Evolutionary conservation across 1,284 basidiomycete species (phyloP).

Genomic region (Pseudozyma sp.): DNA sequence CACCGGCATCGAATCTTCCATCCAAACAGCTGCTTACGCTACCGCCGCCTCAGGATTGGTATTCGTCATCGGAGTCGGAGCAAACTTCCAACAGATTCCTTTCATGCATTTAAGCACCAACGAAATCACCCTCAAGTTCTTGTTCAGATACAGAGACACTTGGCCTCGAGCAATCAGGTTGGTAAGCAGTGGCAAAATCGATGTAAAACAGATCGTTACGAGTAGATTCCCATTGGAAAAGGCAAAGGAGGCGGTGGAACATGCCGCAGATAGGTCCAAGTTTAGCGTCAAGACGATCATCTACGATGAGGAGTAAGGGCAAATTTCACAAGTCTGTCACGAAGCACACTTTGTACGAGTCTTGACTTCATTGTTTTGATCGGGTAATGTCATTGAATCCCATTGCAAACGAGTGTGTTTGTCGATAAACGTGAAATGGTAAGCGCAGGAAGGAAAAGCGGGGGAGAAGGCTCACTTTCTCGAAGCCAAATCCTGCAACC

Average conservation of each 20-base stretch:
- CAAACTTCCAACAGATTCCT: slow-evolving; percentile 65
- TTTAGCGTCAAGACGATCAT: slow-evolving; percentile 63
- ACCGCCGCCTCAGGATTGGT: slow-evolving; percentile 71
- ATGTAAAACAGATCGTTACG: slow-evolving; percentile 88
- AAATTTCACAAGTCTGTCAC: no score
- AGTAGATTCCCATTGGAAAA: slow-evolving; percentile 82
- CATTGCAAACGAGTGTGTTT: not conserved
- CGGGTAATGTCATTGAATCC: not conserved
- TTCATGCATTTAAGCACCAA: slow-evolving; percentile 73
- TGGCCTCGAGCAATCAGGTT: slow-evolving; percentile 87
- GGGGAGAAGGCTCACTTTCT: slow-evolving; percentile 3
- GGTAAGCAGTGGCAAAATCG: slow-evolving; percentile 80
- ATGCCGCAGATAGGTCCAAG: slow-evolving; percentile 76
- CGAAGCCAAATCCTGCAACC: slow-evolving; percentile 53
- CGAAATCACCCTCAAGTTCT: slow-evolving; percentile 73
- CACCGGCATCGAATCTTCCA: slow-evolving; percentile 87
- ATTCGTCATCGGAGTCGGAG: slow-evolving; percentile 74
- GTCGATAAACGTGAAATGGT: not conserved
- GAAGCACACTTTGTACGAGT: not conserved
- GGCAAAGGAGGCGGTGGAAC: slow-evolving; percentile 83
- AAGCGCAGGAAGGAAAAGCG: not conserved
- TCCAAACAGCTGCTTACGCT: slow-evolving; percentile 77
- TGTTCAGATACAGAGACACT: slow-evolving; percentile 69
- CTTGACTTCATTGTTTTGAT: not conserved
- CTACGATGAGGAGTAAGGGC: slow-evolving; percentile 46